Evolutionary conservation across 805 yeast species (phyloP), one percentile per base, ranked within the genome.

Genomic region (Starmera pachycereana): DNA sequence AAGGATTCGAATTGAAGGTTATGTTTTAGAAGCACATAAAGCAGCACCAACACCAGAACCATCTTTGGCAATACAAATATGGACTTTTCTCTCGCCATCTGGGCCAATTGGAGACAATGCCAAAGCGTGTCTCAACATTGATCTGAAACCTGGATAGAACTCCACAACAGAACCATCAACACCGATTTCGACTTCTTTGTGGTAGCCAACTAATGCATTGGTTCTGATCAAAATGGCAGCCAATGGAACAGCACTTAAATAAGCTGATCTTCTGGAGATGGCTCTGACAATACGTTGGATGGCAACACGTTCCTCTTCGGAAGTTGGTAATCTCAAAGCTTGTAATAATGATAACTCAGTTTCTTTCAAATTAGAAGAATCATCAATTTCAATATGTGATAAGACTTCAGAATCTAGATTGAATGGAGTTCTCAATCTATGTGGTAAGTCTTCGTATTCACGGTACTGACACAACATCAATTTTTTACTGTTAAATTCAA

Each of bases 21-120:
- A 22, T 22, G 25, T 13, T 14, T 14, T 16, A 16, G 16, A 12
- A 8, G 96, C 97, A 66, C 96, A 86, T 45, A 90, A 68, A 2
- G 97, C 97, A 36, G 97, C 97, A 48, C 98, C 98, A 35, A 89
- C 96, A 44, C 96, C 96, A 42, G 95, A 81, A 36, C 97, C 97
- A 56, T 92, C 97, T 60, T 86, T 85, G 28, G 97, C 92, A 49
- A 89, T 79, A 46, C 78, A 78, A 45, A 90, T 65, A 50, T 78
- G 81, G 36, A 87, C 67, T 53, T 84, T 78, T 61, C 86, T 76
- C 51, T 78, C 86, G 44, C 81, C 77, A 36, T 83, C 81, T 35
- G 81, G 69, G 41, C 89, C 89, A 34, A 89, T 71, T 47, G 80
- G 77, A 34, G 85, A 74, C 46, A 74, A 56, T 0, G 78, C 68